Evolutionary conservation across 352 stramenopile species (phyloP).

Genomic region (Phytophthora parvispora): DNA sequence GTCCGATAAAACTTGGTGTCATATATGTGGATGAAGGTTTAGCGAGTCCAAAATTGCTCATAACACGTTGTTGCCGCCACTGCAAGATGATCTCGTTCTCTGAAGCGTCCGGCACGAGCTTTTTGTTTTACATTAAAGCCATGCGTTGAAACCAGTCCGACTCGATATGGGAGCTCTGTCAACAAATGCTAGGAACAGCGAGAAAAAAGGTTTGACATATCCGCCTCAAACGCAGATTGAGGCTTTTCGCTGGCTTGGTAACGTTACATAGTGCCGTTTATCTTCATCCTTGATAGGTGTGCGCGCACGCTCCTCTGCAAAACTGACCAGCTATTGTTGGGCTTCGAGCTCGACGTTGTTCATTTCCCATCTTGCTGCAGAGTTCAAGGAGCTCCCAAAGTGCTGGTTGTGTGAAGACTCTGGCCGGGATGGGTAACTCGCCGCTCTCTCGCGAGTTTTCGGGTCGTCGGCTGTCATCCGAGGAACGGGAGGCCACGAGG

Average conservation of each 20-base stretch:
- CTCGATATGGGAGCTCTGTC: too few species aligned
- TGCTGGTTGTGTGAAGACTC: neutral
- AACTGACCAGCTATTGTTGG: slow-evolving; percentile 40
- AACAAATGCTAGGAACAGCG: too few species aligned
- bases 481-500: slow-evolving; percentile 79
- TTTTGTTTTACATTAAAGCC: too few species aligned
- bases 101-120: too few species aligned
- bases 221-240: too few species aligned
- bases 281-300: slow-evolving; percentile 15
- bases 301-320: neutral
- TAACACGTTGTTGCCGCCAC: too few species aligned
- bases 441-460: slow-evolving; percentile 67
- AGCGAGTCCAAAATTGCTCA: too few species aligned
- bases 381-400: neutral
- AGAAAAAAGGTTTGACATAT: too few species aligned
- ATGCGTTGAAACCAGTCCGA: too few species aligned
- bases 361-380: slow-evolving; percentile 24
- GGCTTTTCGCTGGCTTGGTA: neutral
- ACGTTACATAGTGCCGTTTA: neutral
- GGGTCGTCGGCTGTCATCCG: slow-evolving; percentile 48
- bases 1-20: too few species aligned
- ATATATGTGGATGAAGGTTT: too few species aligned
- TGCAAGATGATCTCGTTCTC: too few species aligned
- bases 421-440: slow-evolving; percentile 67
- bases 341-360: slow-evolving; percentile 10